A percentile compares a stretch with the other conserved stretches of the same genome.
Conservation (phyloP, 225 moss, liverwort and hornwort genomes). For the Straminergon stramineum region DNA sequence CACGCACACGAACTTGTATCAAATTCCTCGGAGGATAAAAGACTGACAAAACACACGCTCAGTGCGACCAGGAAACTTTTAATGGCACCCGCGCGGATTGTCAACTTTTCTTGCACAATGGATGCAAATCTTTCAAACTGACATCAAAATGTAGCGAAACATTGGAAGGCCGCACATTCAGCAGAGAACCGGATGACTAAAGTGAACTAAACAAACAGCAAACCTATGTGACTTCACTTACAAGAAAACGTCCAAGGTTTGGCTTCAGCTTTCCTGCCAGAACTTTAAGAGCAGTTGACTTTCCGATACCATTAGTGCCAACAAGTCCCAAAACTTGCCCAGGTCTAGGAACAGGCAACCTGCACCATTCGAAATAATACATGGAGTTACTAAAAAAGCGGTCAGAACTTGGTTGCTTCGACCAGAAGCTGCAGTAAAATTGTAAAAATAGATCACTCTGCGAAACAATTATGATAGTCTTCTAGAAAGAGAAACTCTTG, state of each 20-base stretch:
- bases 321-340: slow-evolving; percentile 95
- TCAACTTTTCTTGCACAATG: not conserved
- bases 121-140: not conserved
- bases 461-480: not conserved
- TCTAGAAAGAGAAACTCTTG: not conserved
- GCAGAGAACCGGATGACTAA: not conserved
- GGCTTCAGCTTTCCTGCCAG: slow-evolving; percentile 97
- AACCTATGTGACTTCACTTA: slow-evolving; percentile 9
- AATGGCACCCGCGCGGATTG: not conserved
- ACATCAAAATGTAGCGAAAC: not conserved
- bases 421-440: not conserved
- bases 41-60: not conserved
- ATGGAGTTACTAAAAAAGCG: not conserved
- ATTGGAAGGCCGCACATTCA: not conserved
- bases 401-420: not conserved
- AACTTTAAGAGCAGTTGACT: slow-evolving; percentile 98
- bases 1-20: not conserved
- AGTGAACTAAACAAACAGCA: not conserved
- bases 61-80: not conserved
- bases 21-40: not conserved
- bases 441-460: not conserved
- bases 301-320: slow-evolving; percentile 95
- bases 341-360: slow-evolving; percentile 93
- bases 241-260: slow-evolving; percentile 88
- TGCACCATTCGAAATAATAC: slow-evolving; percentile 19